These are phyloP conservation scores for Colletotrichum eleusines DNA, from an alignment of 2,329 filamentous ascomycete genomes.

Conservation along the genomic window DNA sequence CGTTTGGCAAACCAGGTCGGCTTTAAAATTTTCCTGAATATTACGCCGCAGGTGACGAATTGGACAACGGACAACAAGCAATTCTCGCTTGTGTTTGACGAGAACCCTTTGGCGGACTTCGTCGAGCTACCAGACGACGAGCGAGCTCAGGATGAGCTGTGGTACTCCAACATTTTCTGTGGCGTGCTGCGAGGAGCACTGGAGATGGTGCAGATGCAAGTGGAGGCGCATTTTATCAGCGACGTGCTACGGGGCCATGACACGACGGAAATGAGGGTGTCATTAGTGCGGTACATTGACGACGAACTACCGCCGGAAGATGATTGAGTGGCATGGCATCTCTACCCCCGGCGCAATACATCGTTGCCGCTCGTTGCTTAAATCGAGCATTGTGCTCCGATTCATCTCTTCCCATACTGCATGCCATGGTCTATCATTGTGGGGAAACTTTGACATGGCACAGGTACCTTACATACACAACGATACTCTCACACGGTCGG, in stretches of 20 bases:
- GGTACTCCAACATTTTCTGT: conserved; percentile 98
- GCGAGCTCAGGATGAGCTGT: conserved; percentile 93
- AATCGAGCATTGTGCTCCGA: neutral
- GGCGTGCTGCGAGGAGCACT: conserved; percentile 90
- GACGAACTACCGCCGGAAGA: conserved; percentile 98
- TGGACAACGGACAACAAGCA: conserved; percentile 98
- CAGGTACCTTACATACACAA: too few relatives aligned
- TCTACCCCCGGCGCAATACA: neutral
- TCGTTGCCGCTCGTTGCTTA: neutral
- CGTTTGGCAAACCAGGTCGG: conserved; percentile 73
- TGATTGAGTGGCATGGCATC: conserved; percentile 67
- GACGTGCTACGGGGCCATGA: conserved; percentile 94
- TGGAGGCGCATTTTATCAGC: conserved; percentile 95
- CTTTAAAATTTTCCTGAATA: conserved; percentile 99
- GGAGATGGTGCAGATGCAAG: conserved; percentile 99
- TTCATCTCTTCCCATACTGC: too few relatives aligned
- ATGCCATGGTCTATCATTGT: neutral
- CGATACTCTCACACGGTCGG: neutral
- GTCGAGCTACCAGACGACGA: conserved; percentile 97
- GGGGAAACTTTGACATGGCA: neutral
- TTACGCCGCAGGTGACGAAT: conserved; percentile 91
- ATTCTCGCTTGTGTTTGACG: conserved; percentile 95
- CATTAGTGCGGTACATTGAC: conserved; percentile 92
- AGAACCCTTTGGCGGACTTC: conserved; percentile 97
- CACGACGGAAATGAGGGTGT: conserved; percentile 96